These are phyloP conservation scores for Yamadazyma taylorii DNA, from an alignment of 1,139 yeast species.

Conservation along the genomic window DNA sequence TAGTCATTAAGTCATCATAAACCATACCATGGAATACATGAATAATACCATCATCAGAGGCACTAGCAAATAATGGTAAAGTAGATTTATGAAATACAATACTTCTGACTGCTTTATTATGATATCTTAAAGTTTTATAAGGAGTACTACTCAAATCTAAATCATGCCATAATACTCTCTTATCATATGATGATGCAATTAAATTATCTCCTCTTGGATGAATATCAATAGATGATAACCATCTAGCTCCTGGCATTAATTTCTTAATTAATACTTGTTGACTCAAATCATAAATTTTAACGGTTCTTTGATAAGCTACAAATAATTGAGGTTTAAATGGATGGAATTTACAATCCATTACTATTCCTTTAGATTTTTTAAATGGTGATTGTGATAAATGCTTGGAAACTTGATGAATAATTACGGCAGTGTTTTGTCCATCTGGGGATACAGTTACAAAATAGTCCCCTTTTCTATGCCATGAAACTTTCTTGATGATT, in stretches of 20 bases:
- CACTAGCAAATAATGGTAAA: slow-evolving; percentile 89
- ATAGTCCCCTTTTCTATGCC: slow-evolving; percentile 98
- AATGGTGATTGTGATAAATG: slow-evolving; percentile 98
- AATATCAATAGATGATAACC: slow-evolving; percentile 88
- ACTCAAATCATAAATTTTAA: slow-evolving; percentile 86
- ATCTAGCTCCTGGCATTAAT: slow-evolving; percentile 91
- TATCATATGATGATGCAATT: slow-evolving; percentile 89
- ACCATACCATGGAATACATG: slow-evolving; percentile 97
- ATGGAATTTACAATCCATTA: slow-evolving; percentile 95
- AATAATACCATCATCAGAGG: slow-evolving; percentile 92
- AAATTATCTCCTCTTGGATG: slow-evolving; percentile 97
- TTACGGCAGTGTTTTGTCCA: slow-evolving; percentile 81
- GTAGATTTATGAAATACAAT: slow-evolving; percentile 83
- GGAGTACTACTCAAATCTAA: slow-evolving; percentile 87
- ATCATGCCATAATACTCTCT: slow-evolving; percentile 97
- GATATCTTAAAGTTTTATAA: slow-evolving; percentile 92
- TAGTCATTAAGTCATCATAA: slow-evolving; percentile 92
- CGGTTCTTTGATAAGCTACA: slow-evolving; percentile 91
- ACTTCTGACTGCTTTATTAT: slow-evolving; percentile 89
- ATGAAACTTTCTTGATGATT: slow-evolving; percentile 76
- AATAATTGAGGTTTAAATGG: slow-evolving; percentile 93
- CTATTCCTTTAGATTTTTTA: slow-evolving; percentile 87
- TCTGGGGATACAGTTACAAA: slow-evolving; percentile 93
- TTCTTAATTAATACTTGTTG: slow-evolving; percentile 83
- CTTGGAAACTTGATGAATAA: slow-evolving; percentile 91